Evolutionary conservation across 176 grass and related monocot genomes (phyloP).

Genomic region (Eragrostis nindensis): DNA sequence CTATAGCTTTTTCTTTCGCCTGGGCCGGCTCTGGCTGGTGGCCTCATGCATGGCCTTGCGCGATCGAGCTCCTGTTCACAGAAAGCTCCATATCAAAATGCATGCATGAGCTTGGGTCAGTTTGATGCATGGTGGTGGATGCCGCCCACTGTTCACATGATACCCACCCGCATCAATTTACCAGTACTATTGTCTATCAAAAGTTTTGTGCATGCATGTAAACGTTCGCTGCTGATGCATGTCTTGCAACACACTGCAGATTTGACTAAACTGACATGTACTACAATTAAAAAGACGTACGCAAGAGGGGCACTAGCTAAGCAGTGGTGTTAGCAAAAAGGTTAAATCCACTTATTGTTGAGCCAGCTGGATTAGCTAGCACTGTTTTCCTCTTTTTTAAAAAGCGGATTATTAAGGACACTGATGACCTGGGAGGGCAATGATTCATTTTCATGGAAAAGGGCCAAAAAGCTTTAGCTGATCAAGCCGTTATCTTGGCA

Average conservation of each 20-base stretch:
- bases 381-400: slow-evolving; percentile 48
- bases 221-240: not conserved
- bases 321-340: slow-evolving; percentile 46
- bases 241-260: not conserved
- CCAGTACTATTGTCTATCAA: not conserved
- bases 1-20: no score
- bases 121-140: not conserved
- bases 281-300: slow-evolving; percentile 13
- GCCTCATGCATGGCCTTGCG: not conserved
- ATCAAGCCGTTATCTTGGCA: slow-evolving; percentile 31
- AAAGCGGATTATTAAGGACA: slow-evolving; percentile 61
- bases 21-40: not conserved
- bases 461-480: slow-evolving; percentile 25
- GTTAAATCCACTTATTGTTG: slow-evolving; percentile 48
- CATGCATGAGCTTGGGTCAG: not conserved
- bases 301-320: slow-evolving; percentile 5
- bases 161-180: not conserved
- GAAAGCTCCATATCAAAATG: not conserved
- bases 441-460: slow-evolving; percentile 43
- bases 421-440: slow-evolving; percentile 44
- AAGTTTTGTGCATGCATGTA: not conserved
- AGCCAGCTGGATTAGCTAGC: slow-evolving; percentile 49
- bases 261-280: slow-evolving; percentile 15
- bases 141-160: slow-evolving; percentile 3
- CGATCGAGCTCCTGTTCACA: not conserved